Evolutionary conservation across 306 rosid genomes (phyloP), one percentile per base, ranked within the genome.

Genomic region (Notholithocarpus densiflorus): DNA sequence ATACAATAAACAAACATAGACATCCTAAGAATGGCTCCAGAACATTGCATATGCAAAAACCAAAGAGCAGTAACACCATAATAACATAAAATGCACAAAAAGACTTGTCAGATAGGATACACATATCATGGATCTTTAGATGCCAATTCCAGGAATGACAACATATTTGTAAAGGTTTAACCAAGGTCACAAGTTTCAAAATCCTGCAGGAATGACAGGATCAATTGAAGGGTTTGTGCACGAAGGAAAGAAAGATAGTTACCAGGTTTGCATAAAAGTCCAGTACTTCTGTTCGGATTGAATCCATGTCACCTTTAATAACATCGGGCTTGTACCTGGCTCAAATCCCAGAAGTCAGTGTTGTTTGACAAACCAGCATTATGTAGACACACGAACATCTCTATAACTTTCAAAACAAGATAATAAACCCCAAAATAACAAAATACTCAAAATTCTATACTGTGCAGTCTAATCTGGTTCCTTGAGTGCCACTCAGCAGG

Each of bases 221-320:
- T 55, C 15, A 77, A 8, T 55, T 70, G 43, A 68, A 77, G 60
- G 5, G 37, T 4, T 18, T 56, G 29, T 10, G 27, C 14, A 45
- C 34, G 20, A 32, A 19, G 19, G 1, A 80, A 40, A 45, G 34
- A 52, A 56, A 60, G 19, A 55, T 18, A 61, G 40, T 65, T 81
- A 95, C 99, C 90, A 85, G 78, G 62, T 75, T 86, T 77, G 76
- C 61, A 79, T 93, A 93, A 82, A 87, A 95, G 14, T 83, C 93
- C 51, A 93, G 86, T 74, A 95, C 98, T 29, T 95, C 99, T 68
- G 79, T 43, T 66, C 94, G 86, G 71, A 91, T 81, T 72, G 99
- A 95, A 80, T 95, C 99, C 99, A 95, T 83, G 75, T 95, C 99
- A 56, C 99, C 99, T 80, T 89, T 90, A 54, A 95, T 93, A 73